Conservation (phyloP, 257 asterid species). For the Cruciata laevipes region DNA sequence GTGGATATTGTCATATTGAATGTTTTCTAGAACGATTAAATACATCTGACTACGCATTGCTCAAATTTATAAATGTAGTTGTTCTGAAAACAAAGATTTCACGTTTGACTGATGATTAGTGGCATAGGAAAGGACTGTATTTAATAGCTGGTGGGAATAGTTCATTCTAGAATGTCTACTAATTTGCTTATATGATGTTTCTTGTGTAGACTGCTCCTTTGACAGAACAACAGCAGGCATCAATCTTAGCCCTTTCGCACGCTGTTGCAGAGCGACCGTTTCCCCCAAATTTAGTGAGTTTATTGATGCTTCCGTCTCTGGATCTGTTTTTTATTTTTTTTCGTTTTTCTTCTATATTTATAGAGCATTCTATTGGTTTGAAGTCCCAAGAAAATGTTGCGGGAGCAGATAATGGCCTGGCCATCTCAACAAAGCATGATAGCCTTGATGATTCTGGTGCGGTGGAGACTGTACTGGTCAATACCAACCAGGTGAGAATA, state of each 20-base stretch:
- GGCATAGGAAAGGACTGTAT: too few species aligned
- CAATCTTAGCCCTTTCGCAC: constrained; percentile 85
- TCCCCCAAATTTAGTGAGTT: constrained; percentile 69
- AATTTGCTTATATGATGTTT: background rate
- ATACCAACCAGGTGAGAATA: constrained; percentile 68
- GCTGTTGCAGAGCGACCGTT: constrained; percentile 89
- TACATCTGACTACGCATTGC: background rate
- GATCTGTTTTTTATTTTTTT: background rate
- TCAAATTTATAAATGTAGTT: too few species aligned
- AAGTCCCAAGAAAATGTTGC: constrained; percentile 59
- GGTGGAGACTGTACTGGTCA: constrained; percentile 69
- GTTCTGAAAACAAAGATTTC: too few species aligned
- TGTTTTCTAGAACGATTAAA: background rate
- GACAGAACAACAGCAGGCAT: constrained; percentile 92
- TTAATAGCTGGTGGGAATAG: too few species aligned
- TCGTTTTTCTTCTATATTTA: background rate
- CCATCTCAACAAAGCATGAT: constrained; percentile 52
- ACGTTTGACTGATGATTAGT: background rate
- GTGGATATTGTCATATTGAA: background rate
- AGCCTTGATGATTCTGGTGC: constrained; percentile 57
- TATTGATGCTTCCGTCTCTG: constrained; percentile 13
- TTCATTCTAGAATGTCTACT: background rate
- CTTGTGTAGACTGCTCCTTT: constrained; percentile 68
- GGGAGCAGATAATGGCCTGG: constrained; percentile 51
- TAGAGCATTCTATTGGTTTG: constrained; percentile 7